Evolutionary conservation across 2,329 filamentous ascomycete species (phyloP), one percentile per base, ranked within the genome.

Genomic region (Xylariaceae sp.): DNA sequence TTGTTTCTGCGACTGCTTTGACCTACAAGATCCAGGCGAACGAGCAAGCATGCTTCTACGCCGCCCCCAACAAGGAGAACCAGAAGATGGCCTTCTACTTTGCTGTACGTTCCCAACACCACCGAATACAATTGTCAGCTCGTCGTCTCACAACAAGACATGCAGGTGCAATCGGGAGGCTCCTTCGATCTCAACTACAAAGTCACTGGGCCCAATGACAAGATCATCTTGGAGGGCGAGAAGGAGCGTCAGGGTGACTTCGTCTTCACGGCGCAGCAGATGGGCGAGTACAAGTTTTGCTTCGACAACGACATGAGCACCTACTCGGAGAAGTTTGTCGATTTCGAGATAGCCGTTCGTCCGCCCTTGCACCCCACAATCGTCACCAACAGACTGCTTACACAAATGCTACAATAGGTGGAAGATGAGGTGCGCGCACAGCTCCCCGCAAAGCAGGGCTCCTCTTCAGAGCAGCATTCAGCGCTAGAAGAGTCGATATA

Each of bases 231-330:
- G 65, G 85, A 92, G 55, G 94, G 92, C 56, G 79, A 86, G 63
- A 97, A 96, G 75, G 94, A 89, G 76, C 84, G 93, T 60, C 93
- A 97, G 75, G 94, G 93, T 48, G 94, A 99, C 73, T 97, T 96
- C 68, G 94, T 99, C 57, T 99, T 99, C 73, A 96, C 92, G 0
- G 94, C 92, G 42, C 90, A 90, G 65, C 84, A 90, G 47, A 68
- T 81, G 6, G 94, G 94, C 60, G 93, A 97, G 67, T 97, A 97
- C 76, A 84, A 86, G 48, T 97, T 99, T 77, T 99, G 94, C 81
- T 99, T 99, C 79, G 89, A 92, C 75, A 99, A 99, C 68, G 88
- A 94, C 69, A 96, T 99, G 89, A 96, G 89, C 68, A 97, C 93
- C 0, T 97, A 96, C 69, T 87, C 92, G 47, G 94, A 99, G 75